phyloP scores from a whole-genome alignment of 805 yeast genomes.

The Scheffersomyces spartinae region DNA sequence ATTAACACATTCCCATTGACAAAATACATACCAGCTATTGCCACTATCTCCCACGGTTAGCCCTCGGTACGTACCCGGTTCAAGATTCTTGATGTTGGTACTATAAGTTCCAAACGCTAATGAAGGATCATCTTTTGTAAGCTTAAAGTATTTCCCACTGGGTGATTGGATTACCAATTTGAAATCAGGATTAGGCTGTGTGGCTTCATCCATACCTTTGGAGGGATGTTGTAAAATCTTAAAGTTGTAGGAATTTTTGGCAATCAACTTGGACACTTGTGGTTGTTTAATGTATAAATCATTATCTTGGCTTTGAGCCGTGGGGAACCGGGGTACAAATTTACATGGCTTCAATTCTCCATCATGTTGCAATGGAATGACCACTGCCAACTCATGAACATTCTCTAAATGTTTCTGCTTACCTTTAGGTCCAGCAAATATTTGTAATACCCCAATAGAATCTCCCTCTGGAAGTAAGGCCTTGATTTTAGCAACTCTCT shows the following conservation, averaged over 20 bases:
- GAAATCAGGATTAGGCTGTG: slow-evolving; percentile 30
- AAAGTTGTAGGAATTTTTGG: slow-evolving; percentile 53
- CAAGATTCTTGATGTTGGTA: slow-evolving; percentile 48
- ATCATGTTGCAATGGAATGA: slow-evolving; percentile 63
- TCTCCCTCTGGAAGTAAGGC: slow-evolving; percentile 67
- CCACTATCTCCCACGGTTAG: slow-evolving; percentile 70
- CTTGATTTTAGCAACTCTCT: slow-evolving; percentile 65
- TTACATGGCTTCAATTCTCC: slow-evolving; percentile 54
- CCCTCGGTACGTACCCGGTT: slow-evolving; percentile 75
- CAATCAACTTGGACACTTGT: slow-evolving; percentile 52
- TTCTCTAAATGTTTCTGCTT: slow-evolving; percentile 43
- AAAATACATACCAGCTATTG: slow-evolving; percentile 75
- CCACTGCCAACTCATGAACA: slow-evolving; percentile 58
- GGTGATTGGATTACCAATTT: slow-evolving; percentile 75
- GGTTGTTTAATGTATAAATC: slow-evolving; percentile 83
- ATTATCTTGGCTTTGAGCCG: slow-evolving; percentile 52
- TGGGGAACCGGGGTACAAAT: slow-evolving; percentile 63
- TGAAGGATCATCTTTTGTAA: slow-evolving; percentile 37
- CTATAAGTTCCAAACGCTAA: slow-evolving; percentile 47
- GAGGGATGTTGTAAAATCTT: slow-evolving; percentile 52
- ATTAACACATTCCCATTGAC: slow-evolving; percentile 79
- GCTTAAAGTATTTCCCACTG: slow-evolving; percentile 60
- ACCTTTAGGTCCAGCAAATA: slow-evolving; percentile 62
- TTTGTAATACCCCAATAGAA: slow-evolving; percentile 58
- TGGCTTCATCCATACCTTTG: slow-evolving; percentile 24